A percentile compares a stretch with the other conserved stretches of the same genome.
Conservation (phyloP, 148 eudicot species). For the Amaranthus cruentus region DNA sequence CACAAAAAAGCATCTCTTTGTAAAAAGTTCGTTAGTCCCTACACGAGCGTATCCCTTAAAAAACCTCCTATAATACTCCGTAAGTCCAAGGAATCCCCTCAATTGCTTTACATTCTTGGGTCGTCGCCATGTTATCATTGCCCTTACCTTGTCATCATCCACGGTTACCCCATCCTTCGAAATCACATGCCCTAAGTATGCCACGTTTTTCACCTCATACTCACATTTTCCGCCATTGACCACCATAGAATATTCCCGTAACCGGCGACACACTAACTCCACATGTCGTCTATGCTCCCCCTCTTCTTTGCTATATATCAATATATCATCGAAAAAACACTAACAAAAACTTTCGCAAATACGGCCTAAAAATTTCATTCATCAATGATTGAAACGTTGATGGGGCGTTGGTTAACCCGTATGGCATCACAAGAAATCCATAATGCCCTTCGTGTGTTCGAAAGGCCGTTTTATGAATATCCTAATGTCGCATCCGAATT, state of each 20-base stretch:
- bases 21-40: background rate
- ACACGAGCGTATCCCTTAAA: too few species aligned
- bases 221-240: background rate
- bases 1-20: background rate
- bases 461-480: background rate
- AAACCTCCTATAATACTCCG: background rate
- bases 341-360: background rate
- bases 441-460: background rate
- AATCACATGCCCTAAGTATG: background rate
- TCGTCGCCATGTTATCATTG: background rate
- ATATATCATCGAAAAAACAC: background rate
- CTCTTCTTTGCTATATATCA: background rate
- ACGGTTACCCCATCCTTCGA: too few species aligned
- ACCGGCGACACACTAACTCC: background rate
- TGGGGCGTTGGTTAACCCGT: background rate
- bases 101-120: background rate
- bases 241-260: background rate
- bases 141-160: background rate
- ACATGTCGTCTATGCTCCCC: background rate
- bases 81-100: background rate
- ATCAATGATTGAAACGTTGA: background rate
- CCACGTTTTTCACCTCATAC: background rate
- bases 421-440: background rate
- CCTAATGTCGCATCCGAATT: too few species aligned
- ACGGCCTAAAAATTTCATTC: background rate